Percentiles rank a stretch among this genome's conserved stretches.
These are phyloP conservation scores for Magnusiomyces magnusii DNA, from an alignment of 1,139 yeast genomes.

Conservation along the genomic window DNA sequence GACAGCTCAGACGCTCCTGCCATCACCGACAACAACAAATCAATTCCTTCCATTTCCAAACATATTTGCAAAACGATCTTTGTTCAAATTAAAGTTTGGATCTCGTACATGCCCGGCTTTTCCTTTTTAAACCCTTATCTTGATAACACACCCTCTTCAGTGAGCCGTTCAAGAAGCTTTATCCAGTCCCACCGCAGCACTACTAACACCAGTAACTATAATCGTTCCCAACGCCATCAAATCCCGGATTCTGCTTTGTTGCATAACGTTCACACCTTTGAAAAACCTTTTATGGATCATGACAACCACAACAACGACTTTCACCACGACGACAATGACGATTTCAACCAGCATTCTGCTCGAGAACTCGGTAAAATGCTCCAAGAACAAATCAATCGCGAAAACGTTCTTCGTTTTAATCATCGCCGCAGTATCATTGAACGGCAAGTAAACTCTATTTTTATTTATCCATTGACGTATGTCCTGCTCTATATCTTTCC, in stretches of 20 bases:
- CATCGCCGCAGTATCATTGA: conserved; percentile 57
- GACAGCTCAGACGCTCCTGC: background rate
- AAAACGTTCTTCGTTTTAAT: conserved; percentile 52
- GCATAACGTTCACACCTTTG: background rate
- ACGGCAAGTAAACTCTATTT: conserved; percentile 71
- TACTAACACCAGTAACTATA: background rate
- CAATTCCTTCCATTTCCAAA: background rate
- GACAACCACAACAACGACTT: background rate
- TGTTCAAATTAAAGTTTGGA: background rate
- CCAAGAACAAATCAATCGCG: conserved; percentile 38
- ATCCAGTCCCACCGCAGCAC: background rate
- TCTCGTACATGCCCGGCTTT: conserved; percentile 7
- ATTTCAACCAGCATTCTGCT: background rate
- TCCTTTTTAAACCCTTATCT: conserved; percentile 5
- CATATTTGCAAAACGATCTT: background rate
- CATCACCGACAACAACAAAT: background rate
- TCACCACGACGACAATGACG: background rate
- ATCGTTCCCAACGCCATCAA: background rate
- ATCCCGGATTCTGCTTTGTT: background rate
- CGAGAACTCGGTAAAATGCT: conserved; percentile 22
- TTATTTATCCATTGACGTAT: conserved; percentile 79
- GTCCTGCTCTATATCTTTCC: conserved; percentile 77
- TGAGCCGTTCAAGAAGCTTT: background rate
- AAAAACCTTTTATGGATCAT: background rate
- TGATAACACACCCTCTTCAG: background rate